Base-by-base conservation (phyloP, 495 filamentous ascomycete genomes). In the Xylaria sp. region DNA sequence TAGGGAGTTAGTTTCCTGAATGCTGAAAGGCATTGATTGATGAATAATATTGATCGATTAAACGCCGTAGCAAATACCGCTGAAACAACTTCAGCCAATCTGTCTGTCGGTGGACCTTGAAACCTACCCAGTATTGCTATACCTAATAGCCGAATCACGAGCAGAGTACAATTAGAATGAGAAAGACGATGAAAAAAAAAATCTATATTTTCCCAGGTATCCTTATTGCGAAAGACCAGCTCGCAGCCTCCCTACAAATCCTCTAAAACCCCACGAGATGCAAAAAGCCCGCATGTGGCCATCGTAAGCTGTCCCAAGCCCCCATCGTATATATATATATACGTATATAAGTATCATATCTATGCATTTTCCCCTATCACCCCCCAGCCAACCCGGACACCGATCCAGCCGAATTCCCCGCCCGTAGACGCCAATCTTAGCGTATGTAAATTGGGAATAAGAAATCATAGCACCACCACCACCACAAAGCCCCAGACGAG, bases 401-500 rank as follows among this genome's bases (percentile, higher is more conserved):
- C 1, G 24, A 24, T 24, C 52, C 15, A 4, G 52, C 12, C 6
- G 5, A n/a, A 1, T 29, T 33, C 5, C 3, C 53, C 7, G 15
- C 21, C n/a, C 50, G 11, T 7, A 9, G 4, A 24, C n/a, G 15
- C 12, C 29, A 1, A 31, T 11, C 29, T 19, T 11, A 26, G 5
- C 3, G 5, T 61, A n/a, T n/a, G n/a, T n/a, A n/a, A n/a, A n/a
- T n/a, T n/a, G n/a, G n/a, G n/a, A n/a, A n/a, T n/a, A n/a, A n/a
- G n/a, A n/a, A 43, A 37, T 69, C 31, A 69, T 1, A 69, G 31
- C 21, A 41, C 63, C 55, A 72, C 58, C 21, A 41, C 63, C 55
- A 72, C 58, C 48, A 74, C 62, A 59, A 41, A 4, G 26, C 61
- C 64, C 55, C 53, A 71, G 48, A 72, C 44, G 3, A 62, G 11